Evolutionary conservation across 148 eudicot species (phyloP), one percentile per base, ranked within the genome.

Genomic region (Vaccinium macrocarpon): DNA sequence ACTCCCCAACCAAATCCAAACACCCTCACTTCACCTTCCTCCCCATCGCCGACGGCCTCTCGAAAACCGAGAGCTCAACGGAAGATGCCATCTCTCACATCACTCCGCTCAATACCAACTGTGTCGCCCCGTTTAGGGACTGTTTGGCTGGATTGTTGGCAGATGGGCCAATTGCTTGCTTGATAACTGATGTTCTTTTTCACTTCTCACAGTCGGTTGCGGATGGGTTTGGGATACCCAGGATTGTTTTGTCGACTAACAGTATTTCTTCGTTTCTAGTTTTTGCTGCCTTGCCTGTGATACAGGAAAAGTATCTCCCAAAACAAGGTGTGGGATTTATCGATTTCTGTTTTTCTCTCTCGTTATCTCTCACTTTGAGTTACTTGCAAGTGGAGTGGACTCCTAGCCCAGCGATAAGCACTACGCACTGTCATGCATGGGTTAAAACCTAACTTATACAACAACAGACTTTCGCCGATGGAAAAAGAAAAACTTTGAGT

Each of bases 211-310:
- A 87, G 35, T 88, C 83, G 16, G 92, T 92, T 18, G 93, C 94
- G 35, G 88, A 90, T 59, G 81, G 78, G 16, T 76, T 92, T 21
- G 38, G 86, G 66, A 79, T 94, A 10, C 92, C 92, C 1, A 87
- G 95, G 90, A 71, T 94, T 32, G 95, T 91, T 80, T 84, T 92
- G 61, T 52, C 94, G 80, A 92, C 97, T 0, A 73, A 90, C 71
- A 86, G 86, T 74, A 29, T 88, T 12, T 83, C 88, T 56, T 75
- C 90, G 0, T 88, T 92, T 84, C 51, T 84, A 48, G 89, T 70
- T 25, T 91, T 84, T 72, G 68, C 81, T 59, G 84, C 86, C 32
- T 13, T 88, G 5, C 88, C 95, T 0, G n/a, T 35, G 62, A 85
- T 91, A 21, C 32, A 42, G 57, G 88, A 90, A 29, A 91, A 88